Conservation (phyloP, 1,284 basidiomycete species). For the Anthracocystis panici-leucophaei region DNA sequence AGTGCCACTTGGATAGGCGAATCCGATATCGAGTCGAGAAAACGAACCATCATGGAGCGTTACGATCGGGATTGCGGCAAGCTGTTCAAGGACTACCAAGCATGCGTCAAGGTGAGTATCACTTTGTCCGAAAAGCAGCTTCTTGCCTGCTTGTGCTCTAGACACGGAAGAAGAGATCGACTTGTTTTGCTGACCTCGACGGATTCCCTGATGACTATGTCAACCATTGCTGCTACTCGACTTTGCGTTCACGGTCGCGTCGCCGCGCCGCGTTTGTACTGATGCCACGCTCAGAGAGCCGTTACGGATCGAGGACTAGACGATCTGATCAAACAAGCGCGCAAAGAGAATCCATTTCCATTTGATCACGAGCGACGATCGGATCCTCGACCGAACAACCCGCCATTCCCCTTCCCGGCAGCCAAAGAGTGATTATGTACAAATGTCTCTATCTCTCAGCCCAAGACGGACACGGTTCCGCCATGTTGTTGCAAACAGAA, state of each 20-base stretch:
- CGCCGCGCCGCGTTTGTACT: too few species aligned
- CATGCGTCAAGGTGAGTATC: slow-evolving; percentile 79
- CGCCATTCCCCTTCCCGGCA: slow-evolving; percentile 62
- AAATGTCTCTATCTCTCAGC: not conserved
- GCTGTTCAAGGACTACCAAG: slow-evolving; percentile 82
- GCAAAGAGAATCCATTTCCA: slow-evolving; percentile 70
- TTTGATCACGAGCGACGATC: slow-evolving; percentile 50
- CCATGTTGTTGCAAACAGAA: too few species aligned
- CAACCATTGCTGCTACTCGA: too few species aligned
- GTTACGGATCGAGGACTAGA: slow-evolving; percentile 83
- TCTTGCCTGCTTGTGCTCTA: not conserved
- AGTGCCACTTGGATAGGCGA: slow-evolving; percentile 23
- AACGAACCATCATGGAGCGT: slow-evolving; percentile 55
- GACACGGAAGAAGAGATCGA: not conserved
- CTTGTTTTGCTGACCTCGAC: not conserved
- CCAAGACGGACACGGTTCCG: not conserved
- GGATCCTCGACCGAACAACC: slow-evolving; percentile 42
- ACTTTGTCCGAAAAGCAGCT: not conserved
- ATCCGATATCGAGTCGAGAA: slow-evolving; percentile 27
- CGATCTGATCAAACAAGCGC: slow-evolving; percentile 80
- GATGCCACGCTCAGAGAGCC: slow-evolving; percentile 79
- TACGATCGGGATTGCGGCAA: slow-evolving; percentile 85
- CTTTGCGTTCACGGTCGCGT: too few species aligned
- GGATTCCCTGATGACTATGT: not conserved
- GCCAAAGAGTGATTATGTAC: slow-evolving; percentile 28